Base-by-base conservation (phyloP, 768 basidiomycete species). In the Lentinus brumalis region DNA sequence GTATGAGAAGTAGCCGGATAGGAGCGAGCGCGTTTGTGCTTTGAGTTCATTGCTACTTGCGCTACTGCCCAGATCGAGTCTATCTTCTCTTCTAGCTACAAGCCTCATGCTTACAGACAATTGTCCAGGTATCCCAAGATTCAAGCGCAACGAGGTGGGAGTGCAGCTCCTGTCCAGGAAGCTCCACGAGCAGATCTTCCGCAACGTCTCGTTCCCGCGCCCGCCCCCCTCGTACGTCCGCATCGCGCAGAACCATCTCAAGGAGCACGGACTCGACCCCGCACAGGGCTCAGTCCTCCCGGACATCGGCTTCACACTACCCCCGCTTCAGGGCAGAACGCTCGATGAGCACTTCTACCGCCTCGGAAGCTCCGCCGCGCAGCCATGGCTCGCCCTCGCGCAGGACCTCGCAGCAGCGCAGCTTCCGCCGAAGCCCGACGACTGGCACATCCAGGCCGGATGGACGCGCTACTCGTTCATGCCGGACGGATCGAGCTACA, bases 291-390 rank as follows among this genome's bases (percentile, higher is more conserved):
- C 95, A 5, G 79, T 88, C 9, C 83, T 95, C n/a, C 88, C 92
- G 0, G 85, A 94, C 65, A 86, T 84, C 18, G 74, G 80, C 3
- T 95, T 98, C 72, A 85, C 88, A 14, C 83, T 98, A 5, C 97
- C 96, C 2, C 83, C 83, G 1, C 78, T 99, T 3, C 90, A 92
- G 75, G 96, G 96, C 9, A 63, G 76, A 9, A 87, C 87, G 61
- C 84, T 98, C 59, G 85, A 91, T 59, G 87, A 96, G 67, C 97
- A 99, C 73, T 98, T 98, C 75, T 81, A 92, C 66, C 81, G 82
- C 50, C 83, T 99, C 42, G 96, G 94, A 16, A 62, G 75, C 2
- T 75, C 79, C 26, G 79, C 83, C 1, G 84, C 92, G 8, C 81
- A 91, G 69, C 95, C 95, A 2, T 95, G 92, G 84, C 79, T 93